Percentiles rank a stretch among this genome's conserved stretches.
These are phyloP conservation scores for Clarireedia monteithiana DNA, from an alignment of 2,329 filamentous ascomycete genomes.

Conservation along the genomic window DNA sequence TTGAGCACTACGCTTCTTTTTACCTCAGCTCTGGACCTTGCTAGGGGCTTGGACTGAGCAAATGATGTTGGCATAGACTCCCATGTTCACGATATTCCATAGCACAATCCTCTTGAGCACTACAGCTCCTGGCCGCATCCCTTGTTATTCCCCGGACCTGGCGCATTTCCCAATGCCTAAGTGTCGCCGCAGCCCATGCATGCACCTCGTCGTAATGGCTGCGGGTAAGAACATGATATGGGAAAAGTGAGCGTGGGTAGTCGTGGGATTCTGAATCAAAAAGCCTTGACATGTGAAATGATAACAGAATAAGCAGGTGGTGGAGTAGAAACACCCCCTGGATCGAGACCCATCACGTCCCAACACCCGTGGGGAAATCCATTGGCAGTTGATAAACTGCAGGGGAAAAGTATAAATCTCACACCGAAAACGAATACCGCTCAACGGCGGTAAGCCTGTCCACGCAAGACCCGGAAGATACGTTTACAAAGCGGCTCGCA, in stretches of 20 bases:
- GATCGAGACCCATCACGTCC: neutral
- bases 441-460: neutral
- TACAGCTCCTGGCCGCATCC: too few relatives aligned
- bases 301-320: too few relatives aligned
- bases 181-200: too few relatives aligned
- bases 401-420: neutral
- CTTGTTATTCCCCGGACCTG: too few relatives aligned
- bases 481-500: neutral
- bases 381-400: neutral
- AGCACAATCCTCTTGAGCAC: too few relatives aligned
- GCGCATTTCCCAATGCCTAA: too few relatives aligned
- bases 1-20: neutral
- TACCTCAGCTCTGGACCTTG: neutral
- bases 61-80: neutral
- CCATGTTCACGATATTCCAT: too few relatives aligned
- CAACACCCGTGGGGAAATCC: neutral
- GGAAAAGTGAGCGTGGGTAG: too few relatives aligned
- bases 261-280: too few relatives aligned
- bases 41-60: neutral
- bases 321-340: neutral
- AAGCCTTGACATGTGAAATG: too few relatives aligned
- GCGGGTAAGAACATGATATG: too few relatives aligned
- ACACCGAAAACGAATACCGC: neutral
- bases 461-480: neutral
- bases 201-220: too few relatives aligned